These are phyloP conservation scores for Pseudopithomyces maydicus DNA, from an alignment of 2,329 filamentous ascomycete genomes.

Conservation along the genomic window DNA sequence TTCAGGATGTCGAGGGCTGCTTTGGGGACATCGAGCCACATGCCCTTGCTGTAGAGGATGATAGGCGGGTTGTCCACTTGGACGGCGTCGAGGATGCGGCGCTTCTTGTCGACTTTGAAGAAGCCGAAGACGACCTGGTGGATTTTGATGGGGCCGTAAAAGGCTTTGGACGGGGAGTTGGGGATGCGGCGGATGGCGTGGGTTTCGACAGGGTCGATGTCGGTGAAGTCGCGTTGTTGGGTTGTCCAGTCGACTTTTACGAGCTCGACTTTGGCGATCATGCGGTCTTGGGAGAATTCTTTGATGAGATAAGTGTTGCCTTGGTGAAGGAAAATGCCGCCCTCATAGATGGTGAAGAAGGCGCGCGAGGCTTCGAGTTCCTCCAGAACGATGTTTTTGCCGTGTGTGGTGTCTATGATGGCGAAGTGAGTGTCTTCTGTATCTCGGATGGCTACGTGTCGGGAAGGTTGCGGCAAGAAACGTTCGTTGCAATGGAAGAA, in stretches of 20 bases:
- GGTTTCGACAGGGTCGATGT: constrained; percentile 91
- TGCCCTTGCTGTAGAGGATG: constrained; percentile 80
- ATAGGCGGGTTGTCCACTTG: constrained; percentile 93
- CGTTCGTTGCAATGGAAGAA: constrained; percentile 90
- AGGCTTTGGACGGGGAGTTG: constrained; percentile 70
- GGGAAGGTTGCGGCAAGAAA: constrained; percentile 83
- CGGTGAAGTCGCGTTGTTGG: constrained; percentile 88
- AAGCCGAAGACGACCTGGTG: constrained; percentile 91
- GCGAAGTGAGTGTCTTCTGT: constrained; percentile 92
- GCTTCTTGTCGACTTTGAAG: constrained; percentile 91
- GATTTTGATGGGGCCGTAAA: constrained; percentile 85
- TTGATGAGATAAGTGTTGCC: constrained; percentile 91
- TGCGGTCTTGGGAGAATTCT: constrained; percentile 80
- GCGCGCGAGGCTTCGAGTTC: constrained; percentile 96
- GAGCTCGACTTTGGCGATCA: constrained; percentile 83
- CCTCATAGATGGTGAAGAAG: constrained; percentile 94
- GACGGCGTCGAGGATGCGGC: constrained; percentile 86
- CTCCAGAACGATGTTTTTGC: constrained; percentile 83
- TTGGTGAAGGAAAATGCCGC: constrained; percentile 95
- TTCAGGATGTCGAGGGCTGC: constrained; percentile 78
- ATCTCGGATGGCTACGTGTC: constrained; percentile 85
- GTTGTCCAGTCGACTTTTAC: constrained; percentile 97
- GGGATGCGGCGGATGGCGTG: constrained; percentile 80
- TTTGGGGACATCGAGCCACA: constrained; percentile 93
- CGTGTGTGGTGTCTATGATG: constrained; percentile 84